phyloP scores from a whole-genome alignment of 352 stramenopile species.

The Pelagophyceae sp. region DNA sequence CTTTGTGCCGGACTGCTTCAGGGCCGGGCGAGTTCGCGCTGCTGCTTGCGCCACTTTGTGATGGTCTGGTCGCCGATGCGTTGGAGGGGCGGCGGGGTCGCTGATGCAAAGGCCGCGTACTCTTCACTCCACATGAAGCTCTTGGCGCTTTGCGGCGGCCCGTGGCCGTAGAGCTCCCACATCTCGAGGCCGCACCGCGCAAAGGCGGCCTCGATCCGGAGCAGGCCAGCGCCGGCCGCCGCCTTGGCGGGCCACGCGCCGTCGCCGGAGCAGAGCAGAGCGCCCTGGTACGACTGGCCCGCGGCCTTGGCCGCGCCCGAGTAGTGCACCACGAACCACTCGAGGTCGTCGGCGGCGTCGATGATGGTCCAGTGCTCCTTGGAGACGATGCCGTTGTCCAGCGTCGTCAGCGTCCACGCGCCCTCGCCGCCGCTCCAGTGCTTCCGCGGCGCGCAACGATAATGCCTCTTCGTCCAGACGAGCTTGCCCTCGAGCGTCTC shows the following conservation, averaged over 20 bases:
- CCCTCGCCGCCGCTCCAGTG: neutral
- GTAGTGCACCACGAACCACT: constrained; percentile 56
- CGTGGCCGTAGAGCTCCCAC: constrained; percentile 44
- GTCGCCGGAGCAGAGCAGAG: constrained; percentile 51
- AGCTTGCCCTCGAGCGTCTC: constrained; percentile 51
- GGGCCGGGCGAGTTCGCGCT: no score
- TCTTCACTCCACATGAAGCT: neutral
- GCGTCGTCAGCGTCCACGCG: constrained; percentile 39
- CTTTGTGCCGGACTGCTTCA: no score
- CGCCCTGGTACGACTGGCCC: constrained; percentile 49
- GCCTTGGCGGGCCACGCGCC: constrained; percentile 33
- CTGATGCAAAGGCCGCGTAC: neutral
- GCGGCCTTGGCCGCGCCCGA: constrained; percentile 45
- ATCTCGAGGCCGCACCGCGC: constrained; percentile 43
- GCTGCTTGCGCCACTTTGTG: neutral
- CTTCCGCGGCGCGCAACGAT: constrained; percentile 3
- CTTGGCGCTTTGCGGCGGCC: neutral
- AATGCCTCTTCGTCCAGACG: constrained; percentile 47
- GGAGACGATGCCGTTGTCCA: constrained; percentile 54
- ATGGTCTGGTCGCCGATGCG: constrained; percentile 16
- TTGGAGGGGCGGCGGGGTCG: constrained; percentile 3
- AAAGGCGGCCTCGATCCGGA: constrained; percentile 41
- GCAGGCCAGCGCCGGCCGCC: constrained; percentile 17
- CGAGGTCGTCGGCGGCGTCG: constrained; percentile 45
- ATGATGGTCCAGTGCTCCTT: constrained; percentile 47